These are phyloP conservation scores for Colletotrichum sp. DNA, from an alignment of 2,329 filamentous ascomycete genomes.

Conservation along the genomic window DNA sequence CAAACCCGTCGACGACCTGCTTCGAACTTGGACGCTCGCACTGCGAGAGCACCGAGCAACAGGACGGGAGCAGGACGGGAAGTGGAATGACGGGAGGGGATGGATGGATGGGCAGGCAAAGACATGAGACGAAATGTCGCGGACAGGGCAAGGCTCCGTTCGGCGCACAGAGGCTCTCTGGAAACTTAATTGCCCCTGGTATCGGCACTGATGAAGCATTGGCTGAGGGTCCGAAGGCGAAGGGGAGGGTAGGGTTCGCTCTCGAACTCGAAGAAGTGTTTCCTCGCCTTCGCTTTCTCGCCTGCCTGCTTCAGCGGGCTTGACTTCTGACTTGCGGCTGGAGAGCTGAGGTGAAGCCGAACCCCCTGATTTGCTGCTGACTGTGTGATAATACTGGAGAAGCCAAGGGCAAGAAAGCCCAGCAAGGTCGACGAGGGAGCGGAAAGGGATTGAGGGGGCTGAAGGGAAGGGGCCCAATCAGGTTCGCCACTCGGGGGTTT, in stretches of 20 bases:
- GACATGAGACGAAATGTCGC: slow-evolving; percentile 18
- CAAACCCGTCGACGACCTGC: neutral
- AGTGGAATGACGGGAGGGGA: neutral
- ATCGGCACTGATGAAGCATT: neutral
- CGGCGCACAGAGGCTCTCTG: slow-evolving; percentile 11
- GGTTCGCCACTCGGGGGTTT: neutral
- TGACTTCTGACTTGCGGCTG: neutral
- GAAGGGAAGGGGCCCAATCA: neutral
- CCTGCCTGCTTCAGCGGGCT: neutral
- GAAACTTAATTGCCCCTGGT: slow-evolving; percentile 10
- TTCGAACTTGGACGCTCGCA: neutral
- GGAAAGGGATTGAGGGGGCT: neutral
- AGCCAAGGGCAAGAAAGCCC: neutral
- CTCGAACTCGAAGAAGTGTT: neutral
- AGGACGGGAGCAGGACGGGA: slow-evolving; percentile 8
- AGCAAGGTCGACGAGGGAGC: neutral
- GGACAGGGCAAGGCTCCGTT: neutral
- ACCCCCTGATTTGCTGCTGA: neutral
- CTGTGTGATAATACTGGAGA: slow-evolving; percentile 6
- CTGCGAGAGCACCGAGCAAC: neutral
- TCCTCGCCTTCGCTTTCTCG: neutral
- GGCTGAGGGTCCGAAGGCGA: neutral
- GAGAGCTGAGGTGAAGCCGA: neutral
- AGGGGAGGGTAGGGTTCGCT: neutral
- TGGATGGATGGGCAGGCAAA: neutral